Base-by-base conservation (phyloP, 768 basidiomycete genomes). In the Russula griseocarnosa region DNA sequence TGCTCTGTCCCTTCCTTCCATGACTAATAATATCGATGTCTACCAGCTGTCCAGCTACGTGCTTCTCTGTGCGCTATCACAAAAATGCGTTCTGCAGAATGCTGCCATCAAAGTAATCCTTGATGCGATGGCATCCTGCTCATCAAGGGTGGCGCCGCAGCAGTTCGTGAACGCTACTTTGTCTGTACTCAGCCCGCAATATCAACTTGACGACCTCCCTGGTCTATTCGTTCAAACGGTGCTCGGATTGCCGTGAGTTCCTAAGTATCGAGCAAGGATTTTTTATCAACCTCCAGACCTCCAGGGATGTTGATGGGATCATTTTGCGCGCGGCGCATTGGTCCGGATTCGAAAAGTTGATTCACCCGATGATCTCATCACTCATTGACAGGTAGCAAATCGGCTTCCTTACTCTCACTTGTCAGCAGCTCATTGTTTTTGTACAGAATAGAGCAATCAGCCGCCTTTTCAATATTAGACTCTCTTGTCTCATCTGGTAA, bases 41-140 rank as follows among this genome's bases (percentile, higher is more conserved):
- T 34, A 67, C 26, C 63, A 90, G 89, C 79, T 94, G 14, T 88
- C 85, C 51, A 84, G 83, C 67, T 90, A 88, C 69, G 81, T 93
- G 62, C 78, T 94, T 10, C 76, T 94, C 0, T 83, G 86, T 1
- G 79, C 85, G 0, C 78, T 95, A 26, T 84, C 89, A 0, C 84
- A 85, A 66, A 87, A 85, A 74, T 82, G 82, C 57, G 77, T 79
- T 14, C 70, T 95, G 38, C 78, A 83, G 1, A 67, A 82, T 0
- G 71, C 82, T 22, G 90, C 88, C 0, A 64, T 92, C 60, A 82
- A 82, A 61, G 78, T 80, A 3, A 81, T 93, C 22, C 65, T 92
- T 10, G 71, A 71, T 36, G 71, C 81, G 2, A 84, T 92, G 75
- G 70, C 82, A 5, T 73, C 75, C 22, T 82, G 80, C 69, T 83